Conservation (phyloP, 345 rosid species). For the Gossypium sturtianum region DNA sequence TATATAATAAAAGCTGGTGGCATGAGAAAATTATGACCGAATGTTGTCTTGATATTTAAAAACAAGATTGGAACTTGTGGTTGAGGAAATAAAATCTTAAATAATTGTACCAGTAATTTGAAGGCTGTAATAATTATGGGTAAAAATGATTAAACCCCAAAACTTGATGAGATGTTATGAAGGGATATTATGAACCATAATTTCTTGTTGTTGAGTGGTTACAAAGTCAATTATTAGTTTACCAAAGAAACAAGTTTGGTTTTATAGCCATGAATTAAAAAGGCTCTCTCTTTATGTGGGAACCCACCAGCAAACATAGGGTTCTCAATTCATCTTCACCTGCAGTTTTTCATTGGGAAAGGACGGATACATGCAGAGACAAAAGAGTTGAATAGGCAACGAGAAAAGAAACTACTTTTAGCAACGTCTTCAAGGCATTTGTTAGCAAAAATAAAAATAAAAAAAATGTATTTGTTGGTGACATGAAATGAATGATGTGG, state of each 20-base stretch:
- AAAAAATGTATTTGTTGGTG: not conserved
- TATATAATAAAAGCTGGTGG: not conserved
- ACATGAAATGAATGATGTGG: not conserved
- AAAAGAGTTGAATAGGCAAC: too few species aligned
- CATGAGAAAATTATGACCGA: not conserved
- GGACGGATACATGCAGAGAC: not conserved
- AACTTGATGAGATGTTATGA: conserved; percentile 22
- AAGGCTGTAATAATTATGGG: conserved; percentile 1
- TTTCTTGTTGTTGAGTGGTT: conserved; percentile 32
- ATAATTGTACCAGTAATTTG: not conserved
- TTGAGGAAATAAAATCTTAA: conserved; percentile 17
- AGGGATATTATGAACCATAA: conserved; percentile 19
- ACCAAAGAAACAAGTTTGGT: conserved; percentile 28
- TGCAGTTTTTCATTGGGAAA: too few species aligned
- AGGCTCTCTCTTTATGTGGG: conserved; percentile 13
- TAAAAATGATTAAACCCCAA: conserved; percentile 18
- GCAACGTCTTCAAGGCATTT: not conserved
- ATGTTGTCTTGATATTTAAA: not conserved
- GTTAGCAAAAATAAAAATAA: not conserved
- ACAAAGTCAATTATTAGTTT: conserved; percentile 35
- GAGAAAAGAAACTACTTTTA: not conserved
- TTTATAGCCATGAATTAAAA: conserved; percentile 58
- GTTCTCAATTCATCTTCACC: not conserved
- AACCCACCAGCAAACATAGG: conserved; percentile 1
- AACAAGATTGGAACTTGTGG: conserved; percentile 26